These are phyloP conservation scores for Botrytis pseudocinerea DNA, from an alignment of 2,329 filamentous ascomycete species.

Conservation along the genomic window DNA sequence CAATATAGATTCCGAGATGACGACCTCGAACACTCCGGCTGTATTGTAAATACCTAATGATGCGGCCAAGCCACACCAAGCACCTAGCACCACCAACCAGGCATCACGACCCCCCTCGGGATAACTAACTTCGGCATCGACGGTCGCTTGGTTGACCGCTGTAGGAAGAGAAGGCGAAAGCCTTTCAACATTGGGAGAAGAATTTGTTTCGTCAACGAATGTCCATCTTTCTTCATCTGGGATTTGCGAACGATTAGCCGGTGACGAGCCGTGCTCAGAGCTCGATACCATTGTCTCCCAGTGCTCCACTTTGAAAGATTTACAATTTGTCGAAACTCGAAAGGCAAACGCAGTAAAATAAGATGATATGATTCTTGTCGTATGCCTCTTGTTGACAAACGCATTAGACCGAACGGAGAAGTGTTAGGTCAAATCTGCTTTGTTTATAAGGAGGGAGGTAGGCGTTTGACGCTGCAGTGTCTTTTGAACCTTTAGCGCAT, in stretches of 20 bases:
- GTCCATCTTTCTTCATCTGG: background rate
- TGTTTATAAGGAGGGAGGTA: background rate
- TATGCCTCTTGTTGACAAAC: background rate
- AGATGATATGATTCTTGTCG: background rate
- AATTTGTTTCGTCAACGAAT: background rate
- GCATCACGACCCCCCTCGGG: constrained; percentile 79
- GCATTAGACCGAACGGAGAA: background rate
- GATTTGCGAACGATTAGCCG: background rate
- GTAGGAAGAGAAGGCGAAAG: background rate
- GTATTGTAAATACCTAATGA: constrained; percentile 79
- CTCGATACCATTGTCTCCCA: background rate
- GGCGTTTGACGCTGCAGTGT: background rate
- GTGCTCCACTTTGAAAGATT: background rate
- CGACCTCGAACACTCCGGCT: constrained; percentile 68
- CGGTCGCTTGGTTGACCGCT: background rate
- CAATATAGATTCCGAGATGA: constrained; percentile 62
- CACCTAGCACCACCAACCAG: constrained; percentile 83
- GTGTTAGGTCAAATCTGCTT: background rate
- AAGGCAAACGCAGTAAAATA: background rate
- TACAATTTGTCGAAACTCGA: background rate
- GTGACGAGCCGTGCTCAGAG: background rate
- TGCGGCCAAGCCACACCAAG: constrained; percentile 76
- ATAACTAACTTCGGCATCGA: constrained; percentile 41
- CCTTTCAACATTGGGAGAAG: background rate
- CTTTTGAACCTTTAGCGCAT: background rate